These are phyloP conservation scores for Truncatella angustata DNA, from an alignment of 2,329 filamentous ascomycete species.

Conservation along the genomic window DNA sequence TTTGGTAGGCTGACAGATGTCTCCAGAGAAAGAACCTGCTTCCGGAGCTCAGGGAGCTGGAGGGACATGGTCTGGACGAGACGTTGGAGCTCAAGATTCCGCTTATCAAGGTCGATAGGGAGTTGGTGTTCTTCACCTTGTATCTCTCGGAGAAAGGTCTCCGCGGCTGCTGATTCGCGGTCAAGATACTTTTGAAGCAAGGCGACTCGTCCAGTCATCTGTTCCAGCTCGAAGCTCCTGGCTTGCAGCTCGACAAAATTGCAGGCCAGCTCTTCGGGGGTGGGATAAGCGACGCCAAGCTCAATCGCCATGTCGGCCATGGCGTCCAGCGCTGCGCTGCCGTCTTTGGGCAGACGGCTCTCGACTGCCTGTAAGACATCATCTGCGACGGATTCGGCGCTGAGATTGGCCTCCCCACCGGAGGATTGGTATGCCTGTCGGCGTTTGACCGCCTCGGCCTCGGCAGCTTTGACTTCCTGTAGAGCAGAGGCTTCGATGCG, in stretches of 20 bases:
- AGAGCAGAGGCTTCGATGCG: slow-evolving; percentile 60
- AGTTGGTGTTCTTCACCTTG: slow-evolving; percentile 49
- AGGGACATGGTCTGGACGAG: slow-evolving; percentile 64
- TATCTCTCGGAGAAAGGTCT: slow-evolving; percentile 40
- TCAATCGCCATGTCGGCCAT: slow-evolving; percentile 52
- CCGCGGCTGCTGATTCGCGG: slow-evolving; percentile 42
- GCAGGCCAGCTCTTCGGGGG: slow-evolving; percentile 47
- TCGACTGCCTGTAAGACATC: slow-evolving; percentile 54
- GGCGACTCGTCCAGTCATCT: slow-evolving; percentile 52
- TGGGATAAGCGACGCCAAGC: slow-evolving; percentile 47
- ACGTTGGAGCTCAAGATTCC: slow-evolving; percentile 73
- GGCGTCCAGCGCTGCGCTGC: slow-evolving; percentile 53
- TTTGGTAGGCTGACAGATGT: slow-evolving; percentile 24
- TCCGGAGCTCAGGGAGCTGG: slow-evolving; percentile 66
- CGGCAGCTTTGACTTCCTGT: slow-evolving; percentile 41
- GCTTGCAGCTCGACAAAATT: slow-evolving; percentile 56
- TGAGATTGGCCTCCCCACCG: slow-evolving; percentile 2
- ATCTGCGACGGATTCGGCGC: slow-evolving; percentile 27
- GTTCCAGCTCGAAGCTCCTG: slow-evolving; percentile 52
- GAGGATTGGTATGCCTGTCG: not conserved
- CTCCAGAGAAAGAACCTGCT: slow-evolving; percentile 46
- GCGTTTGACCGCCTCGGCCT: slow-evolving; percentile 32
- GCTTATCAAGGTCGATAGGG: slow-evolving; percentile 57
- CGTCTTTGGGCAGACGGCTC: slow-evolving; percentile 53
- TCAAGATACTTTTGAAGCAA: slow-evolving; percentile 56